A percentile compares a stretch with the other conserved stretches of the same genome.
phyloP scores from a whole-genome alignment of 106 monocot genomes.

The Acorus calamus region DNA sequence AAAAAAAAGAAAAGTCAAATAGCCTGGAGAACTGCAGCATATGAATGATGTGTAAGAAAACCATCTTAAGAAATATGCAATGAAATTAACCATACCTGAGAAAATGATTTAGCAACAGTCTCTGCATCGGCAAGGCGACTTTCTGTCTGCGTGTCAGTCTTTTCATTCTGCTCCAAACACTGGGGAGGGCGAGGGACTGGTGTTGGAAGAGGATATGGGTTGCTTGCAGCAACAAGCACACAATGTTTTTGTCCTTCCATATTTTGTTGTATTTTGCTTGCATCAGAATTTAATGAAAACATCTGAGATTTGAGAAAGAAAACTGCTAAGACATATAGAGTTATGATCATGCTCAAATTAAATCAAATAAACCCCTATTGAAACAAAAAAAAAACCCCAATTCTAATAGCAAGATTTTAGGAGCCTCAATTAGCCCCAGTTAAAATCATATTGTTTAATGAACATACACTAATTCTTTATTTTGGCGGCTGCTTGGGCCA shows the following conservation, averaged over 20 bases:
- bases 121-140: slow-evolving; percentile 83
- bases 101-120: slow-evolving; percentile 78
- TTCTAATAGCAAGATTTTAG: too few relatives aligned
- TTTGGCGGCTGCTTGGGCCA: too few relatives aligned
- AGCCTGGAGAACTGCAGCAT: too few relatives aligned
- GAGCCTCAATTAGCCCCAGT: too few relatives aligned
- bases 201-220: slow-evolving; percentile 82
- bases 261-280: slow-evolving; percentile 48
- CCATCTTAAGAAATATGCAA: background rate
- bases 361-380: too few relatives aligned
- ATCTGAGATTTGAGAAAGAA: slow-evolving; percentile 28
- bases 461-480: too few relatives aligned
- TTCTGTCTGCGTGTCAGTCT: slow-evolving; percentile 29
- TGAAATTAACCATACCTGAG: slow-evolving; percentile 39
- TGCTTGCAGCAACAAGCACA: slow-evolving; percentile 85
- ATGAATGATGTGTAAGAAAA: too few relatives aligned
- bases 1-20: background rate
- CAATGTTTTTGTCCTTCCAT: slow-evolving; percentile 77
- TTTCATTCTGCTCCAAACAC: slow-evolving; percentile 39
- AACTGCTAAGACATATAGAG: background rate
- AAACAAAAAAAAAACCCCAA: too few relatives aligned
- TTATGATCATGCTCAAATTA: too few relatives aligned
- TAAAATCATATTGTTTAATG: too few relatives aligned
- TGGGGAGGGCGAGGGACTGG: slow-evolving; percentile 48
- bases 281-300: slow-evolving; percentile 30